Base-by-base conservation (phyloP, 768 basidiomycete species). In the Pleurotus ostreatus region DNA sequence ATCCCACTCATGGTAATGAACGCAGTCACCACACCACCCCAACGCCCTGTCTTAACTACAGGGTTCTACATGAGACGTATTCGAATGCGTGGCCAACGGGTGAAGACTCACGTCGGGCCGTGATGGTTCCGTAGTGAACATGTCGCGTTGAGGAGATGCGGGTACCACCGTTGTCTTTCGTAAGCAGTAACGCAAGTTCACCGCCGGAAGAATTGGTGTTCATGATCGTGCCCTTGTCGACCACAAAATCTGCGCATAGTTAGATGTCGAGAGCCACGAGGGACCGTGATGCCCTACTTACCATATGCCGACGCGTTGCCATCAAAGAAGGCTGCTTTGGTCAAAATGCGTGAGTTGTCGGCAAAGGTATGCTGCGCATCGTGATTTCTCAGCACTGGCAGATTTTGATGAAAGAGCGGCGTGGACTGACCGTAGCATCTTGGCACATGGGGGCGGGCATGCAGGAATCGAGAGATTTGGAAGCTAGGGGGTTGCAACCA, bases 1-100 rank as follows among this genome's bases (percentile, higher is more conserved):
- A 92, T 78, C 60, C 86, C 82, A 62, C 81, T 83, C 92, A 93
- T 93, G 4, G 86, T 88, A 63, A 92, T 89, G 71, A 88, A 89
- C 7, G 92, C 92, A 0, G 87, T 86, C 53, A 95, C 87, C 5
- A 94, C 85, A 34, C 92, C 92, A 15, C 67, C 77, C 89, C 89
- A 92, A 56, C 82, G 80, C 41, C 88, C 83, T 0, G 89, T 87
- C 72, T 91, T 92, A 61, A 91, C 87, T 88, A 62, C 56, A 25
- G 7, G 56, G 6, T 40, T 23, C 22, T 46, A 53, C 39, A 25
- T 25, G 22, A 25, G 49, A 40, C 20, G 9, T 15, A 53, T 18
- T 18, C 44, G 2, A 49, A 54, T 44, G 8, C 25, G 37, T 16
- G 23, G 49, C n/a, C 20, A 55, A 18, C 37, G 26, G 46, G 22